Base-by-base conservation (phyloP, 2,329 filamentous ascomycete genomes). In the Biscogniauxia sp. region DNA sequence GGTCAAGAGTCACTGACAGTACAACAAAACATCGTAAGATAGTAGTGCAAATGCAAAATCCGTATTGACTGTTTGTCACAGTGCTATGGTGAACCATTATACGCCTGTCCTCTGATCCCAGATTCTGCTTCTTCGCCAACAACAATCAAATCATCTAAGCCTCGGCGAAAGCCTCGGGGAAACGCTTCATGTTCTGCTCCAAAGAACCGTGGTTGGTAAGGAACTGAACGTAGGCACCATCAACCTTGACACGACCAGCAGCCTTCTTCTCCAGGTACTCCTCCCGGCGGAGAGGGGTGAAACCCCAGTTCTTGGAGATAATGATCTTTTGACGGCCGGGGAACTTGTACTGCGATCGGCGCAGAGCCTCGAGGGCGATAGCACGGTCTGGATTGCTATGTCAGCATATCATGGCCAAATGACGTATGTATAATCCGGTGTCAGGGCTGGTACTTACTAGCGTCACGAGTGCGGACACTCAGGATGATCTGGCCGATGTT, bases 251-350 rank as follows among this genome's bases (percentile, higher is more conserved):
- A 78, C 88, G 89, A 78, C 95, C 95, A 76, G 89, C 90, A 78
- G 92, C 86, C 88, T 96, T 96, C 85, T 94, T 91, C 82, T 93
- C 88, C 78, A 96, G 85, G 85, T 98, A 99, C 82, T 99, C 95
- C 74, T 98, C 95, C 75, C 95, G 93, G 77, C 92, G 90, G 75
- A 99, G 92, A 78, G 93, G 93, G 67, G 95, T 99, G 91, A 99
- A 99, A 74, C 95, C 95, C 95, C 95, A 99, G 89, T 99, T 99
- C 93, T 98, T 99, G 87, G 91, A 96, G 84, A 98, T 90, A 77
- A 99, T 97, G 85, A 99, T 98, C 93, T 99, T 99, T 88, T 99
- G 95, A 84, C 95, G 94, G 82, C 95, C 95, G 72, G 95, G 95
- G 92, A 99, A 99, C 91, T 98, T 99, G 92, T 98, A 97, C 90